Base-by-base conservation (phyloP, 192 early-diverging fungal species). In the Polychytrium aggregatum region DNA sequence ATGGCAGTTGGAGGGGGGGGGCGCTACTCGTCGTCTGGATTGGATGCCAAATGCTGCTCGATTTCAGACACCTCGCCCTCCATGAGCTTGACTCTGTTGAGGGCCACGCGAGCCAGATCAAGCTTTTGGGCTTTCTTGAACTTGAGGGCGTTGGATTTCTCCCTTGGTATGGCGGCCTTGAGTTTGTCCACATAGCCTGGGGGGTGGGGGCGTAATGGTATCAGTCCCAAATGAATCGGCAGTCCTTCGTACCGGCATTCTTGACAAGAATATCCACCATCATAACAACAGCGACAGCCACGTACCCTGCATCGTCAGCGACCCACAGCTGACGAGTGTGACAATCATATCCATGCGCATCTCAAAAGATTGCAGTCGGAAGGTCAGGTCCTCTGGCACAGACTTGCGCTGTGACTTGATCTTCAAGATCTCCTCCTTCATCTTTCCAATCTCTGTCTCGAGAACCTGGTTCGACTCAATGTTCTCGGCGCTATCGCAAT, bases 381-480 rank as follows among this genome's bases (percentile, higher is more conserved):
- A 83, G 40, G 64, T 50, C 20, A 82, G 57, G 33, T 85, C 79
- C 7, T 84, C 82, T 13, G 72, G 74, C 1, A 64, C 50, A 22
- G 69, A 63, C 25, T 59, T 62, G n/a, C 49, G 42, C 20, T 62
- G 63, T 10, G 62, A 49, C 41, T 74, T 51, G 16, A 54, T 57
- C 9, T 69, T 55, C 1, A 63, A 42, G 26, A 86, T 78, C 24
- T 76, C 47, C 8, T 55, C 34, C 38, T 71, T 44, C 0, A 81
- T 52, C 13, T 60, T 24, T 13, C 54, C 62, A 41, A 76, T 67
- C 50, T 90, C 87, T 5, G 62, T 48, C 54, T 88, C 83, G 1
- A 90, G 49, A 1, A 90, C 86, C 48, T 63, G 62, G 52, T 83
- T 90, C 10, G 86, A 88, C 13, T 76, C 69, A 42, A 90, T 63